Evolutionary conservation across 495 filamentous ascomycete genomes (phyloP).

Genomic region (Pseudomonodictys pantanalensis): DNA sequence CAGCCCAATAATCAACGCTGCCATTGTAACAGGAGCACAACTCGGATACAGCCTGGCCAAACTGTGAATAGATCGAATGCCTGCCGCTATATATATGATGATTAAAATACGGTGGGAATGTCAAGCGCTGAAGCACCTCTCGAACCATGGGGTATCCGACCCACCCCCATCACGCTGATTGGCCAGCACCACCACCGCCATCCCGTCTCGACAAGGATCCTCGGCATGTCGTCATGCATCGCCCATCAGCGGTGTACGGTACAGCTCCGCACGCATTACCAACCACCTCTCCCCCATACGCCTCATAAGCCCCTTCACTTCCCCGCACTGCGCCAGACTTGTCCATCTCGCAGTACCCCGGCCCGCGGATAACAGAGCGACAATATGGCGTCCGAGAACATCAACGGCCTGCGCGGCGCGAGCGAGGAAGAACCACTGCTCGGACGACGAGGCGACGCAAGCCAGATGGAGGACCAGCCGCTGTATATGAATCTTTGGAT

Average conservation of each 20-base stretch:
- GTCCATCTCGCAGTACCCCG: not conserved
- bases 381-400: constrained; percentile 55
- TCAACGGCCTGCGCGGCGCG: constrained; percentile 16
- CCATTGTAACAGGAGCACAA: no score
- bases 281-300: not conserved
- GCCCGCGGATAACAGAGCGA: not conserved
- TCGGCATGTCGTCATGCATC: not conserved
- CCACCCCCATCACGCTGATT: no score
- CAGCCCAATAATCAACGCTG: no score
- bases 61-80: no score
- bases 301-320: not conserved
- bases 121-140: no score
- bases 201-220: no score
- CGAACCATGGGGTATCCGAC: no score
- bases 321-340: not conserved
- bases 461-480: constrained; percentile 59
- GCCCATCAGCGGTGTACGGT: not conserved
- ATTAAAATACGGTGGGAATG: no score
- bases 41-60: no score
- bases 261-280: not conserved
- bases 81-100: no score
- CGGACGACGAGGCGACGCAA: constrained; percentile 67
- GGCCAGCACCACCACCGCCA: no score
- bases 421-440: constrained; percentile 75
- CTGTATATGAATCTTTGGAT: constrained; percentile 71